Evolutionary conservation across 306 rosid species (phyloP), one percentile per base, ranked within the genome.

Genomic region (Lablab purpureus): DNA sequence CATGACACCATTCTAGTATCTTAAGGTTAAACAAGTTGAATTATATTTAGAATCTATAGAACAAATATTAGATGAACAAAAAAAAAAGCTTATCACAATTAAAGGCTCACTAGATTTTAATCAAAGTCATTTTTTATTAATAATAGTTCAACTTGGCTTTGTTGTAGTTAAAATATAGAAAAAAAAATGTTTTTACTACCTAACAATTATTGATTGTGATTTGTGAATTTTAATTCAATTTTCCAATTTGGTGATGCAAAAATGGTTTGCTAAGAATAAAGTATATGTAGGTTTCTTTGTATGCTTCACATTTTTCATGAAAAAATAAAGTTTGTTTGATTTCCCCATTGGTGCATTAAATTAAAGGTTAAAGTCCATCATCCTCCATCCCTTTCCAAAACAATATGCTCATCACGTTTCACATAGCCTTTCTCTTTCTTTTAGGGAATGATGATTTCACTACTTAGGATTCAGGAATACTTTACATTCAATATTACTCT

Each of bases 301-400:
- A 32, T 15, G 27, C 34, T 46, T 67, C 37, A n/a, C 69, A 27
- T 27, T 37, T 23, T 23, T 77, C 30, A 62, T 60, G 67, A n/a
- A n/a, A 32, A 11, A 23, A 25, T 23, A 0, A 40, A 7, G 64
- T 77, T 27, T 25, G 47, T 67, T 54, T 40, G 47, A 28, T n/a
- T 67, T 66, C 58, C 15, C 45, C 30, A 45, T 75, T 21, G 51
- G 14, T 22, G 55, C 19, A 41, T 58, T 74, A 73, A 74, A 34
- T 34, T 34, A 34, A 7, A 67, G 8, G 43, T 67, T 41, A 43
- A 40, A 17, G 55, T 15, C 17, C 23, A 25, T 56, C n/a, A n/a
- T n/a, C n/a, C n/a, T 7, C 55, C 67, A 60, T 3, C 37, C 0
- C 43, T 30, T 30, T 64, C 17, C 9, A 2, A 34, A 63, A 32